Conservation (phyloP, 352 stramenopile genomes). For the Peronospora destructor region DNA sequence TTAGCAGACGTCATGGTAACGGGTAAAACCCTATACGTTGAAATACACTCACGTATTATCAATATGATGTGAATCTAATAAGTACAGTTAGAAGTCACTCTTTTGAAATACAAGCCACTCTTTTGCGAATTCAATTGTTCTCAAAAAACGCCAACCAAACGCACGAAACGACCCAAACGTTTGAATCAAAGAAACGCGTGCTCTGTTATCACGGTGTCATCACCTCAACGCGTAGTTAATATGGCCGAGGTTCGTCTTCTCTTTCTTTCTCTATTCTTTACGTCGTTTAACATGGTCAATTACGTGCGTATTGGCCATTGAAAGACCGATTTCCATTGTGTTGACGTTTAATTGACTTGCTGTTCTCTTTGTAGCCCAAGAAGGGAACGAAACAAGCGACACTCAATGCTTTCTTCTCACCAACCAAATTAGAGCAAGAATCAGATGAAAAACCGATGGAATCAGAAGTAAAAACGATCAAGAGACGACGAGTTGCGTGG, state of each 20-base stretch:
- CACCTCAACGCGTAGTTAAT: background rate
- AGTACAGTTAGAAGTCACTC: too few relatives aligned
- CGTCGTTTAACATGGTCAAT: background rate
- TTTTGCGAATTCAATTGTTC: too few relatives aligned
- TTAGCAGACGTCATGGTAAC: too few relatives aligned
- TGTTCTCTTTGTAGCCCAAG: conserved; percentile 28
- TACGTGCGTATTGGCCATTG: background rate
- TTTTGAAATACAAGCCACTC: too few relatives aligned
- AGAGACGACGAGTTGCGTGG: too few relatives aligned
- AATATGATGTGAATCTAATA: too few relatives aligned
- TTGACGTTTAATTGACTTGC: conserved; percentile 7
- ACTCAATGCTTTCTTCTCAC: conserved; percentile 78
- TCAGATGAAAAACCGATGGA: conserved; percentile 9
- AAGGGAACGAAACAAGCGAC: conserved; percentile 55
- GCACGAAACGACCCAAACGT: too few relatives aligned
- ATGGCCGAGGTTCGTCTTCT: conserved; percentile 20
- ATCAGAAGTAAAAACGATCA: background rate
- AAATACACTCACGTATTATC: too few relatives aligned
- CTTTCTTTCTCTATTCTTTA: background rate
- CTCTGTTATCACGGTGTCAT: background rate
- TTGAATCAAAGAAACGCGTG: too few relatives aligned
- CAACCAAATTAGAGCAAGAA: conserved; percentile 27
- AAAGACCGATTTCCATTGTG: conserved; percentile 1
- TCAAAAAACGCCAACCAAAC: too few relatives aligned
- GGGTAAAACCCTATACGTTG: too few relatives aligned